Evolutionary conservation across 176 grass and related monocot species (phyloP).

Genomic region (Paspalum notatum): DNA sequence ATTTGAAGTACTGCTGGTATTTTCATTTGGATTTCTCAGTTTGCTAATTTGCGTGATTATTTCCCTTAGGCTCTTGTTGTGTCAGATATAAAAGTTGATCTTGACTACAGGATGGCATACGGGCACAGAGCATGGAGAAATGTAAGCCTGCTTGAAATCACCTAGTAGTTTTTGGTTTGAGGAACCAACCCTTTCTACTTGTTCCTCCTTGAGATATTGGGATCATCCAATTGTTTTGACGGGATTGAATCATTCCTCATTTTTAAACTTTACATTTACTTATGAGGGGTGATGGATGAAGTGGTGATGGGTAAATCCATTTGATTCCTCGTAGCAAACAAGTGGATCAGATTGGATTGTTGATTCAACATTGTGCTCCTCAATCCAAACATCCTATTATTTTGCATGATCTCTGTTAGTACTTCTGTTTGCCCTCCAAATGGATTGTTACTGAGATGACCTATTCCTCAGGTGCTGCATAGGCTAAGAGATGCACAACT

Average conservation of each 20-base stretch:
- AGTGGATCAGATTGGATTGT: background rate
- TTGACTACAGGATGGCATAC: slow-evolving; percentile 67
- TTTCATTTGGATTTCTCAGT: background rate
- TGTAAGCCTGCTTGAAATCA: slow-evolving; percentile 58
- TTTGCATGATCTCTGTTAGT: slow-evolving; percentile 35
- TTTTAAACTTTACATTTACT: background rate
- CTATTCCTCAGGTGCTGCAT: slow-evolving; percentile 66
- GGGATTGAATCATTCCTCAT: background rate
- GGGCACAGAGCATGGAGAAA: slow-evolving; percentile 94
- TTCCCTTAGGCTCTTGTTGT: slow-evolving; percentile 78
- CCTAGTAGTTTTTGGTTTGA: background rate
- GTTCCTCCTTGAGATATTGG: background rate
- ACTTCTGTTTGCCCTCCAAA: slow-evolving; percentile 20
- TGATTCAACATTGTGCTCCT: slow-evolving; percentile 15
- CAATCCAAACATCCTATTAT: background rate
- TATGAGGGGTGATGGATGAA: background rate
- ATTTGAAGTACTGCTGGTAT: slow-evolving; percentile 29
- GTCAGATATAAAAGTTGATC: slow-evolving; percentile 86
- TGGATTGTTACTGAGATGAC: slow-evolving; percentile 26
- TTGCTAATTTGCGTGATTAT: slow-evolving; percentile 48
- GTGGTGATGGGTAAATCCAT: background rate
- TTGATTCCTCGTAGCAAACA: background rate
- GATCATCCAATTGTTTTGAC: background rate
- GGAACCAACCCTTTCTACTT: background rate
- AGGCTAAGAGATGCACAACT: slow-evolving; percentile 80